These are phyloP conservation scores for Talaromyces sp. DNA, from an alignment of 2,329 filamentous ascomycete genomes.

Conservation along the genomic window DNA sequence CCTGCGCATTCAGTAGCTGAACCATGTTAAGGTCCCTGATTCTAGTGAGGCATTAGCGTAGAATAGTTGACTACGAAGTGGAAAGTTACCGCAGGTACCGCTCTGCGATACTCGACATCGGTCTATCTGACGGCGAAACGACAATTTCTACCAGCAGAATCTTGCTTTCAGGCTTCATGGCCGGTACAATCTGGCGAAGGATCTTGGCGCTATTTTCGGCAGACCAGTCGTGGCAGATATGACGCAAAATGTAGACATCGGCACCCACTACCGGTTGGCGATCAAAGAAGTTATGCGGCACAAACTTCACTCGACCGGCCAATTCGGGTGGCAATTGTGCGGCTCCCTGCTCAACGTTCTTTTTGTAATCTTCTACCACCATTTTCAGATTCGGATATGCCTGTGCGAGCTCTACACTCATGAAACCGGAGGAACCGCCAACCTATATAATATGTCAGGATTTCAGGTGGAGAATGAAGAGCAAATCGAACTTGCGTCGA, in stretches of 20 bases:
- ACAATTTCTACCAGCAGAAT: neutral
- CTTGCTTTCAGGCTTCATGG: neutral
- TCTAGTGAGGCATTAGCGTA: too few species aligned
- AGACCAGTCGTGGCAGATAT: slow-evolving; percentile 38
- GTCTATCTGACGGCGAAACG: neutral
- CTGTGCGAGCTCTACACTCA: neutral
- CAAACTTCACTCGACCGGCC: slow-evolving; percentile 18
- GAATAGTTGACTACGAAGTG: too few species aligned
- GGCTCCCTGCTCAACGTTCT: neutral
- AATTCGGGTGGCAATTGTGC: neutral
- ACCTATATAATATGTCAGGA: neutral
- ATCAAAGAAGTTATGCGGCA: slow-evolving; percentile 25
- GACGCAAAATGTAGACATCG: slow-evolving; percentile 38
- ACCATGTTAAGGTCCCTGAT: too few species aligned
- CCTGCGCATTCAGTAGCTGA: too few species aligned
- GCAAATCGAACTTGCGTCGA: too few species aligned
- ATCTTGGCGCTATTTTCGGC: slow-evolving; percentile 29
- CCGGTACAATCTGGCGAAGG: neutral
- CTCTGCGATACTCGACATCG: neutral
- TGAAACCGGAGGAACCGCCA: slow-evolving; percentile 1
- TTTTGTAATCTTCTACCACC: neutral
- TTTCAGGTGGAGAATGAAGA: too few species aligned
- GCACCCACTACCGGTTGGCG: slow-evolving; percentile 23
- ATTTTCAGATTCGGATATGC: neutral
- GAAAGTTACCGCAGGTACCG: neutral